Base-by-base conservation (phyloP, 768 basidiomycete genomes). In the Nevesoporus exiguus region DNA sequence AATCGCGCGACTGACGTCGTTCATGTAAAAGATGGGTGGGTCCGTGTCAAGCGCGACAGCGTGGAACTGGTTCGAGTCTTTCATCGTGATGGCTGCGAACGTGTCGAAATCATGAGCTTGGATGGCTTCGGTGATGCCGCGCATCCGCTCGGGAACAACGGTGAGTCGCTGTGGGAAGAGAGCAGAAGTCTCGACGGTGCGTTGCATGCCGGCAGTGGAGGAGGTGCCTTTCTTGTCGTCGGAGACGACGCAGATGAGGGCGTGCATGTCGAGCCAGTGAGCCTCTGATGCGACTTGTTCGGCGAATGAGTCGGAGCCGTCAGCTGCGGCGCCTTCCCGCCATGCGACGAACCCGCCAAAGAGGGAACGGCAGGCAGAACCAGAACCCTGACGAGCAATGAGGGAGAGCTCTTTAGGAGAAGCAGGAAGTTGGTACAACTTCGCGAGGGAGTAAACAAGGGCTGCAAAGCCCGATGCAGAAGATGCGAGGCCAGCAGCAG, bases 21-120 rank as follows among this genome's bases (percentile, higher is more conserved):
- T 98, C 84, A 99, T 86, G 78, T 99, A 99, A 72, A 99, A 98
- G 73, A 98, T 98, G 40, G 97, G 97, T 1, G 97, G 97, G 40
- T 88, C 84, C 0, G 97, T 98, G 74, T 99, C 97, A 59, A 98
- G 86, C 47, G 90, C 90, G 60, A 98, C 93, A 25, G 97, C 94
- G 68, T 99, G 97, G 84, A 99, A 99, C 76, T 93, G 89, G 76
- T 99, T 99, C 48, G 93, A 96, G 70, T 99, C 97, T 46, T 82
- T 84, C 93, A 98, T 99, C 21, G 97, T 99, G 70, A 98, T 82
- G 56, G 76, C 74, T 0, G 94, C 97, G 61, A 99, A 99, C 0
- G 82, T 60, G 63, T 93, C 85, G 69, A 99, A 99, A 73, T 98
- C 90, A 60, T 78, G 81, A 1, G 68, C 75, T 44, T 71, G 67